Conservation (phyloP, 768 basidiomycete species). For the Chalciporus piperatus region DNA sequence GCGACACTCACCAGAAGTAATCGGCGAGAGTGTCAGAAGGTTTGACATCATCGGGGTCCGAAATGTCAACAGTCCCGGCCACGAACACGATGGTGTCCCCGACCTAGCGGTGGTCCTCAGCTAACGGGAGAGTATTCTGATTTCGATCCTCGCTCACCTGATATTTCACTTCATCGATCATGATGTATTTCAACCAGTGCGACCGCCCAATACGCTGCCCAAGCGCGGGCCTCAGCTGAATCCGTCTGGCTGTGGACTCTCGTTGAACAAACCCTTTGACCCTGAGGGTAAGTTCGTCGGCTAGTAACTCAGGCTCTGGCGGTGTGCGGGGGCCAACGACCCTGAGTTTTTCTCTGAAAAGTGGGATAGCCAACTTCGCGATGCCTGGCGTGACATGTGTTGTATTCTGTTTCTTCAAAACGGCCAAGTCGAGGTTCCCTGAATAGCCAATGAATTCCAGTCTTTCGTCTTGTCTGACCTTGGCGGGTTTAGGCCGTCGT, state of each 20-base stretch:
- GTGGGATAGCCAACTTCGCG: constrained; percentile 44
- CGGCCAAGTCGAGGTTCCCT: constrained; percentile 53
- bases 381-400: constrained; percentile 68
- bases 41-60: constrained; percentile 35
- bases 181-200: constrained; percentile 37
- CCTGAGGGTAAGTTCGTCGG: constrained; percentile 13
- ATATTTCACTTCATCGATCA: constrained; percentile 44
- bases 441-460: constrained; percentile 7
- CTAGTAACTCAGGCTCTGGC: constrained; percentile 11
- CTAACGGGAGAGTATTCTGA: no score
- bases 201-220: constrained; percentile 37
- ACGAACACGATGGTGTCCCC: constrained; percentile 63
- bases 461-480: constrained; percentile 1
- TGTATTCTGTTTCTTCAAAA: constrained; percentile 53
- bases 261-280: constrained; percentile 23
- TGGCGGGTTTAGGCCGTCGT: constrained; percentile 1
- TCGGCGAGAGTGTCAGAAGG: constrained; percentile 43
- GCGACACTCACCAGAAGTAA: constrained; percentile 58
- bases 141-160: constrained; percentile 30
- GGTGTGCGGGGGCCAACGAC: constrained; percentile 49
- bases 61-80: constrained; percentile 35
- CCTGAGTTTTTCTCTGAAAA: constrained; percentile 52
- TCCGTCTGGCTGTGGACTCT: constrained; percentile 8
- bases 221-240: constrained; percentile 14
- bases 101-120: constrained; percentile 37